phyloP scores from a whole-genome alignment of 1,139 yeast genomes.

The Maudiozyma humilis region DNA sequence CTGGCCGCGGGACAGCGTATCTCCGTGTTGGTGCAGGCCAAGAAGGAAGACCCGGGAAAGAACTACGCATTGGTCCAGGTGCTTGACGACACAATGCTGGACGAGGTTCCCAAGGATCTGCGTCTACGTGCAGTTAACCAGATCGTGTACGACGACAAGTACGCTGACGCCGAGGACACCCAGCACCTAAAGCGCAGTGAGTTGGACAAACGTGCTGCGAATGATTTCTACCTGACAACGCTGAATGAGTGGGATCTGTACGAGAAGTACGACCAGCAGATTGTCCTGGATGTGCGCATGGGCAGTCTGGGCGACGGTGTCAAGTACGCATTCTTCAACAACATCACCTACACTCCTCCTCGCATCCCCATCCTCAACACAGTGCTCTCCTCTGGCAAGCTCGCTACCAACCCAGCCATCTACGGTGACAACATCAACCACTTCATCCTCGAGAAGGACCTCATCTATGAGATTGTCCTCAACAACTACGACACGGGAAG shows the following conservation, averaged over 20 bases:
- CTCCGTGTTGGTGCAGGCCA: conserved; percentile 53
- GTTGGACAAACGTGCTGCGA: conserved; percentile 32
- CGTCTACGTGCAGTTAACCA: conserved; percentile 47
- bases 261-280: conserved; percentile 53
- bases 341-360: conserved; percentile 53
- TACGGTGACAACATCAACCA: conserved; percentile 66
- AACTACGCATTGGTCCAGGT: conserved; percentile 58
- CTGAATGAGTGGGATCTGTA: conserved; percentile 36
- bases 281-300: conserved; percentile 56
- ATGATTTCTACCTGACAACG: conserved; percentile 53
- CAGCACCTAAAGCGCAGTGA: conserved; percentile 11
- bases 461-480: conserved; percentile 57
- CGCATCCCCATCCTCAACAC: conserved; percentile 59
- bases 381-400: conserved; percentile 43
- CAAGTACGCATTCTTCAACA: conserved; percentile 69
- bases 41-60: conserved; percentile 34
- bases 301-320: conserved; percentile 63
- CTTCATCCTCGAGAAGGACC: conserved; percentile 51
- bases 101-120: conserved; percentile 47
- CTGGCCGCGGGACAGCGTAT: conserved; percentile 67
- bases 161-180: conserved; percentile 22
- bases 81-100: conserved; percentile 61
- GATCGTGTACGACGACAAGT: conserved; percentile 40
- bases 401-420: conserved; percentile 41
- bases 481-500: conserved; percentile 67